A percentile compares a stretch with the other conserved stretches of the same genome.
phyloP scores from a whole-genome alignment of 805 yeast genomes.

The Candida easanensis region DNA sequence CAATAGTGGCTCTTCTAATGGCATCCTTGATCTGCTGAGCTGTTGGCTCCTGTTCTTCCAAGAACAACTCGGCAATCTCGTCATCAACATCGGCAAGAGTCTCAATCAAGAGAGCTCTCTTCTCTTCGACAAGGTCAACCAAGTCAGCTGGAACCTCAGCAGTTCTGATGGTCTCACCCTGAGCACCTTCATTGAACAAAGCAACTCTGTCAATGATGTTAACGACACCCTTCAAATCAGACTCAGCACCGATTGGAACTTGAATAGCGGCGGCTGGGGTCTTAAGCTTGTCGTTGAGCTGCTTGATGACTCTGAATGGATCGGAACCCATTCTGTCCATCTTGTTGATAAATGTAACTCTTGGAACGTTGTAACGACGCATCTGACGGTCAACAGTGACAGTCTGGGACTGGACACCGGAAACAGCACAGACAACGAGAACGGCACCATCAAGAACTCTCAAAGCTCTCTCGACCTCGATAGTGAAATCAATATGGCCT shows the following conservation, averaged over 20 bases:
- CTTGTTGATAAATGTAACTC: conserved; percentile 93
- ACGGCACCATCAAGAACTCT: conserved; percentile 98
- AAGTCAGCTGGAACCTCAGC: conserved; percentile 76
- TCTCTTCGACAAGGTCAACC: conserved; percentile 82
- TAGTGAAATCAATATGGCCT: conserved; percentile 98
- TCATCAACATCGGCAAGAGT: conserved; percentile 98
- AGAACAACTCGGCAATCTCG: conserved; percentile 87
- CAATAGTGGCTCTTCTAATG: conserved; percentile 92
- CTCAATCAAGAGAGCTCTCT: conserved; percentile 81
- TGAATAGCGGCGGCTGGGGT: conserved; percentile 97
- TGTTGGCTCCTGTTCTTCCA: conserved; percentile 88
- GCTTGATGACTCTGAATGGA: conserved; percentile 94
- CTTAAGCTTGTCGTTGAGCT: conserved; percentile 80
- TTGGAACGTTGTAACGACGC: conserved; percentile 96
- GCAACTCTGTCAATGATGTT: conserved; percentile 88
- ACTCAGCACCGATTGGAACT: conserved; percentile 95
- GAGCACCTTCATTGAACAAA: conserved; percentile 82
- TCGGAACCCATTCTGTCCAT: conserved; percentile 99
- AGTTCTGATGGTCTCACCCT: conserved; percentile 77
- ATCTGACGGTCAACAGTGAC: conserved; percentile 98
- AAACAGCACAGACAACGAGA: conserved; percentile 95
- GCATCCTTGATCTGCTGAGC: conserved; percentile 81
- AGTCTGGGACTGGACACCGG: conserved; percentile 98
- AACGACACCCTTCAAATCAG: conserved; percentile 80
- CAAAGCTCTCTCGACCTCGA: conserved; percentile 98